phyloP scores from a whole-genome alignment of 192 early-diverging fungal species.

The Backusella parvicylindrica region DNA sequence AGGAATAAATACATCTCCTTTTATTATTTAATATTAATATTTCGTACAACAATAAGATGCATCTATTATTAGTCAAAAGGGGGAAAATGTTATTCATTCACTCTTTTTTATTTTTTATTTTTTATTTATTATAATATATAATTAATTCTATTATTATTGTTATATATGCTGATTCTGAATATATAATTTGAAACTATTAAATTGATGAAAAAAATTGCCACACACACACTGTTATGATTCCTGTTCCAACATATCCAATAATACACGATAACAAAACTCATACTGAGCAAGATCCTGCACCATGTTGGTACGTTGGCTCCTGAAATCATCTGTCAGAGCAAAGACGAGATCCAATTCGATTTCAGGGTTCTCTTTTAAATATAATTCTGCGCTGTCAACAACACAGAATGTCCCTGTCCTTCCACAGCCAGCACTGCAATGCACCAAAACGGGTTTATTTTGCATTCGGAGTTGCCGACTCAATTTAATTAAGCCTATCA shows the following conservation, averaged over 20 bases:
- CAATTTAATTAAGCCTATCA: slow-evolving; percentile 48
- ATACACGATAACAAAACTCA: slow-evolving; percentile 71
- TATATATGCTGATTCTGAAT: slow-evolving; percentile 6
- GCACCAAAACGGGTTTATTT: slow-evolving; percentile 63
- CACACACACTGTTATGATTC: not conserved
- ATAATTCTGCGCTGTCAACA: slow-evolving; percentile 25
- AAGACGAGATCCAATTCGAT: slow-evolving; percentile 60
- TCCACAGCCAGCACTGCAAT: slow-evolving; percentile 87
- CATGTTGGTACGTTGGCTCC: slow-evolving; percentile 74
- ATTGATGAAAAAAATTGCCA: not conserved
- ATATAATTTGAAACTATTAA: no score
- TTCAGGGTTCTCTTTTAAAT: not conserved
- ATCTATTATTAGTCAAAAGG: not conserved
- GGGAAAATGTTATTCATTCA: not conserved
- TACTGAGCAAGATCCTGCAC: slow-evolving; percentile 79
- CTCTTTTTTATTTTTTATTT: not conserved
- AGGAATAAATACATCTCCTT: not conserved
- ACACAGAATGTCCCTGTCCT: slow-evolving; percentile 83
- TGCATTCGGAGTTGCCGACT: slow-evolving; percentile 1
- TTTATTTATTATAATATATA: not conserved
- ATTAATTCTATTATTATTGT: not conserved
- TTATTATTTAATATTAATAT: not conserved
- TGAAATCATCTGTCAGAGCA: slow-evolving; percentile 56
- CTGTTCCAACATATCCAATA: slow-evolving; percentile 36
- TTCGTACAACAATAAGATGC: not conserved